Percentiles rank a stretch among this genome's conserved stretches.
Evolutionary conservation across 1,139 yeast species (phyloP).

Genomic region (Nadsonia starkeyi-henricii): DNA sequence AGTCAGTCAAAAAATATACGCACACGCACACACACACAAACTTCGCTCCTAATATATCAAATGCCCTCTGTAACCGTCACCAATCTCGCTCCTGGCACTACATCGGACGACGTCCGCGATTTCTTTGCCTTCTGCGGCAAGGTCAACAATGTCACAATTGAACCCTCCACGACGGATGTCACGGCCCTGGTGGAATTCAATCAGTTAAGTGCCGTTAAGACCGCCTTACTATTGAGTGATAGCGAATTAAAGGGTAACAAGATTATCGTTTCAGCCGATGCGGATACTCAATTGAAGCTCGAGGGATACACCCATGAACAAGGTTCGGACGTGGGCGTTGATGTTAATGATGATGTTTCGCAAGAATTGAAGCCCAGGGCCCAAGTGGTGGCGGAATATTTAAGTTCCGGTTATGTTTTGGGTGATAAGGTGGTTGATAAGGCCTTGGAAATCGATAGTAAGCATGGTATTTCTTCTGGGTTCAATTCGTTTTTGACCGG

Average conservation of each 20-base stretch:
- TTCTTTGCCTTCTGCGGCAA: constrained; percentile 75
- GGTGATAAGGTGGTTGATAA: constrained; percentile 48
- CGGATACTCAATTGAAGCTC: constrained; percentile 18
- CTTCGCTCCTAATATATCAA: background rate
- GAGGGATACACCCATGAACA: constrained; percentile 21
- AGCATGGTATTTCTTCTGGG: constrained; percentile 45
- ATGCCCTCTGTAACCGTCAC: constrained; percentile 31
- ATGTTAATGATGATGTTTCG: constrained; percentile 20
- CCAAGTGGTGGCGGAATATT: constrained; percentile 61
- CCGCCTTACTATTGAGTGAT: constrained; percentile 61
- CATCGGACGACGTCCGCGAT: constrained; percentile 44
- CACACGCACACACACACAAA: too few relatives aligned
- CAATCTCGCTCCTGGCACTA: constrained; percentile 41
- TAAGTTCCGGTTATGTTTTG: constrained; percentile 56
- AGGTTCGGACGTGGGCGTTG: constrained; percentile 19
- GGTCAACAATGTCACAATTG: constrained; percentile 32
- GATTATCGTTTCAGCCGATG: constrained; percentile 35
- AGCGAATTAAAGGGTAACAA: constrained; percentile 54
- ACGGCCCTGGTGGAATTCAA: constrained; percentile 40
- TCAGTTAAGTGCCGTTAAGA: constrained; percentile 47
- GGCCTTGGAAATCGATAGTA: constrained; percentile 43
- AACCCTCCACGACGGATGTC: constrained; percentile 23
- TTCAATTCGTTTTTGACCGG: constrained; percentile 42
- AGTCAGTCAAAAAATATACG: background rate
- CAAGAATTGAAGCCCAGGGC: constrained; percentile 73